These are phyloP conservation scores for Pseudogymnoascus sp. DNA, from an alignment of 2,329 filamentous ascomycete species.

Conservation along the genomic window DNA sequence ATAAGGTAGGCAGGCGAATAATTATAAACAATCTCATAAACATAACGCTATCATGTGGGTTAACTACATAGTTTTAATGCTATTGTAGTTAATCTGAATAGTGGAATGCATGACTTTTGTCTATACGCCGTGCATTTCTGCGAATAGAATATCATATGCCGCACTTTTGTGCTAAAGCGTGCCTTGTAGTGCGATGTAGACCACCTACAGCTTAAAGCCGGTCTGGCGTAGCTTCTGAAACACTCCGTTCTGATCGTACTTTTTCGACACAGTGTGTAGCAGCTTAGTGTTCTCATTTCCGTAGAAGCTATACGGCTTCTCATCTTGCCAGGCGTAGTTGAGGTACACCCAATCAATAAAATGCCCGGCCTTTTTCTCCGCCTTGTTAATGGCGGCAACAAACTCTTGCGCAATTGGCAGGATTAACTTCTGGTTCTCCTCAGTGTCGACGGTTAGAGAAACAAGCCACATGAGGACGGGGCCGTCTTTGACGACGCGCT, in stretches of 20 bases:
- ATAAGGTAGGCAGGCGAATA: background rate
- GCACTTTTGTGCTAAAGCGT: background rate
- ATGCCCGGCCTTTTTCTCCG: constrained; percentile 7
- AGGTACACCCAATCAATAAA: constrained; percentile 34
- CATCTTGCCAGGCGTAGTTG: constrained; percentile 38
- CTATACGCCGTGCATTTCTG: background rate
- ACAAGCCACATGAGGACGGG: constrained; percentile 19
- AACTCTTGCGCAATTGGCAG: constrained; percentile 21
- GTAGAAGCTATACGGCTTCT: constrained; percentile 36
- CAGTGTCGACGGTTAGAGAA: constrained; percentile 15
- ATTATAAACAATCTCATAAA: background rate
- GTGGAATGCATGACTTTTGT: background rate
- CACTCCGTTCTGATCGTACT: constrained; percentile 33
- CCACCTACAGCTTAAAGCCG: constrained; percentile 21
- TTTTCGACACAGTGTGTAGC: constrained; percentile 27
- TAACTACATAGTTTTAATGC: background rate
- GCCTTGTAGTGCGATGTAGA: constrained; percentile 20
- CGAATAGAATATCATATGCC: background rate
- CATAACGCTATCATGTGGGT: background rate
- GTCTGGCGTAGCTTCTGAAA: constrained; percentile 30
- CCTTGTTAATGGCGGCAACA: constrained; percentile 12
- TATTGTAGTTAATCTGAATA: background rate
- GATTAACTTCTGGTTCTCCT: constrained; percentile 23
- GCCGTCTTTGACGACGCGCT: constrained; percentile 28
- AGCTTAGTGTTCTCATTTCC: constrained; percentile 32